phyloP scores from a whole-genome alignment of 2,329 filamentous ascomycete genomes.

The Fusarium oligoseptatum region DNA sequence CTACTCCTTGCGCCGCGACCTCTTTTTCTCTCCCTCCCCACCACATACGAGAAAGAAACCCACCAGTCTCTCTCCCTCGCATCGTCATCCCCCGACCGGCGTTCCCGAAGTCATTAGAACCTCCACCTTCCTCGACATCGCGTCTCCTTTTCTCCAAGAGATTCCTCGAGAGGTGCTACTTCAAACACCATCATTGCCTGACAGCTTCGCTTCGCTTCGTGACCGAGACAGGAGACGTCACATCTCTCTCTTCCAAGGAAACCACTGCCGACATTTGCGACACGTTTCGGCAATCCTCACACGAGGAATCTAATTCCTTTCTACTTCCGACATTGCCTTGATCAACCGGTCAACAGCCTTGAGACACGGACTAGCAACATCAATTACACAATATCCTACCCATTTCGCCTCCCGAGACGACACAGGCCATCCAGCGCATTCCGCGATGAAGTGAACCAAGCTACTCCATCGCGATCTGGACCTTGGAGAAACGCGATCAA shows the following conservation, averaged over 20 bases:
- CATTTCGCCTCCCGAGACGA: constrained; percentile 30
- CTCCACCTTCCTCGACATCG: neutral
- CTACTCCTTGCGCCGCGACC: constrained; percentile 3
- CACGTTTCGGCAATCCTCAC: constrained; percentile 3
- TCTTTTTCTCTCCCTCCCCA: constrained; percentile 14
- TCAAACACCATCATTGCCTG: neutral
- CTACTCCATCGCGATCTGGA: constrained; percentile 23
- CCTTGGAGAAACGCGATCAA: constrained; percentile 22
- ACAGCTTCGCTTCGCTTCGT: neutral
- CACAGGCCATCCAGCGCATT: constrained; percentile 14
- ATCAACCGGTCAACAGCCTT: constrained; percentile 10
- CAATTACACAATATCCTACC: constrained; percentile 19
- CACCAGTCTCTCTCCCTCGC: constrained; percentile 2
- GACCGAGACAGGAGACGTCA: constrained; percentile 1
- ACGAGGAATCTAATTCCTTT: neutral
- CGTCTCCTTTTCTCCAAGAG: neutral
- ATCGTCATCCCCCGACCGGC: neutral
- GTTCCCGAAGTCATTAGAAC: neutral
- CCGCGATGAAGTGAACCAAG: constrained; percentile 37
- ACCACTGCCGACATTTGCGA: constrained; percentile 18
- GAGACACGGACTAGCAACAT: constrained; percentile 21
- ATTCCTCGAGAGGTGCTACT: neutral
- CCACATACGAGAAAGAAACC: constrained; percentile 2
- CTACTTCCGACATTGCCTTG: neutral
- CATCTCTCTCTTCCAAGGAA: neutral